Evolutionary conservation across 768 basidiomycete species (phyloP), one percentile per base, ranked within the genome.

Genomic region (Infundibulicybe gibba): DNA sequence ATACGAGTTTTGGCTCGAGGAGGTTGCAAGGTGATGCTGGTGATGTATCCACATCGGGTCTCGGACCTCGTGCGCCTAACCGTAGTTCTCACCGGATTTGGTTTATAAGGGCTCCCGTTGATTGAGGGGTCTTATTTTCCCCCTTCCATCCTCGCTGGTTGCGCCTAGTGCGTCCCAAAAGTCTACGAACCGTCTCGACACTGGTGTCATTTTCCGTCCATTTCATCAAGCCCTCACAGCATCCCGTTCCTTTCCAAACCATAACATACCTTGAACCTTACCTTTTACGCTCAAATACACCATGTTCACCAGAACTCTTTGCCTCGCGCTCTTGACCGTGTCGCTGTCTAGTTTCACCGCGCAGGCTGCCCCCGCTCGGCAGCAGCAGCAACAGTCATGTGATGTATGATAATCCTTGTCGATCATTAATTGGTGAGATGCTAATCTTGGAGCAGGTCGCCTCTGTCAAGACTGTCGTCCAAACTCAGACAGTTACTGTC

Each of bases 161-260:
- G 25, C 69, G 73, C 72, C 72, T 64, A 72, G 72, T 67, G 72
- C 72, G 66, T 50, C 17, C 61, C 48, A 54, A 49, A 58, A 64
- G 68, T 64, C 65, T 67, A 62, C 66, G 60, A 65, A 69, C 61
- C n/a, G 69, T 64, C 8, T 8, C 74, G 76, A 74, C 75, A 72
- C 76, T 72, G 75, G 76, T 75, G 76, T 77, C 74, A 65, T 61
- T 66, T 58, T 59, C 58, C 61, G 64, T 59, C 53, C 52, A 47
- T 39, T 15, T 32, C 19, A 46, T 48, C 47, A 54, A 60, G 61
- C 61, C 59, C 60, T 57, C 64, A 58, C 57, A 58, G 62, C 58
- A 50, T 44, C 57, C 60, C 53, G 62, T 62, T 56, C 55, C 60
- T 61, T 58, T 59, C 56, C 45, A 52, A 41, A 50, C 48, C 47